phyloP scores from a whole-genome alignment of 805 yeast genomes.

The Schwanniomyces yamadae region DNA sequence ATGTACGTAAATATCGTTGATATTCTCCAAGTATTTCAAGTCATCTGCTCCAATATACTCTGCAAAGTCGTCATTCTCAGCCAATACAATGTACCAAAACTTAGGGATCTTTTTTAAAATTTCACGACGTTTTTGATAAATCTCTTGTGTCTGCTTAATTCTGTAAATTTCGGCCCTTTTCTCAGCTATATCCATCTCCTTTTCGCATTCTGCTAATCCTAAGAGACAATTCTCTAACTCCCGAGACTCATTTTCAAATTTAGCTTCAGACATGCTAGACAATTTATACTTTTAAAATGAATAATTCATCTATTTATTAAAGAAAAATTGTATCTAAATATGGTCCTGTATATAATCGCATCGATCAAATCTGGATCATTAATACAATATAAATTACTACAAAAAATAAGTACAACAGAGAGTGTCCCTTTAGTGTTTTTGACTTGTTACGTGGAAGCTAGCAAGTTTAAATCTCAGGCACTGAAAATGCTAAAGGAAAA shows the following conservation, averaged over 20 bases:
- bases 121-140: constrained; percentile 57
- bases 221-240: constrained; percentile 29
- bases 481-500: constrained; percentile 27
- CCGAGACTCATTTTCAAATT: no score
- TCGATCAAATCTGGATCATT: no score
- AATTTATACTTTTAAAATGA: no score
- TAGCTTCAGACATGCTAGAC: no score
- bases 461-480: neutral
- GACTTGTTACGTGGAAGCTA: no score
- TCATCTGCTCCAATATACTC: constrained; percentile 78
- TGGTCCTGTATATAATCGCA: no score
- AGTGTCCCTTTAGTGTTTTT: no score
- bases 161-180: constrained; percentile 57
- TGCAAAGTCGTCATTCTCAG: constrained; percentile 80
- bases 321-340: no score
- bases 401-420: no score
- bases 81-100: constrained; percentile 86
- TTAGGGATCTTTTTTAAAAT: constrained; percentile 57
- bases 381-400: no score
- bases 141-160: constrained; percentile 50
- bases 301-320: no score
- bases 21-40: constrained; percentile 66
- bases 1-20: constrained; percentile 62
- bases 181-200: constrained; percentile 59
- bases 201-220: constrained; percentile 57